phyloP scores from a whole-genome alignment of 2,329 filamentous ascomycete species.

The Ceratocystis ficicola region DNA sequence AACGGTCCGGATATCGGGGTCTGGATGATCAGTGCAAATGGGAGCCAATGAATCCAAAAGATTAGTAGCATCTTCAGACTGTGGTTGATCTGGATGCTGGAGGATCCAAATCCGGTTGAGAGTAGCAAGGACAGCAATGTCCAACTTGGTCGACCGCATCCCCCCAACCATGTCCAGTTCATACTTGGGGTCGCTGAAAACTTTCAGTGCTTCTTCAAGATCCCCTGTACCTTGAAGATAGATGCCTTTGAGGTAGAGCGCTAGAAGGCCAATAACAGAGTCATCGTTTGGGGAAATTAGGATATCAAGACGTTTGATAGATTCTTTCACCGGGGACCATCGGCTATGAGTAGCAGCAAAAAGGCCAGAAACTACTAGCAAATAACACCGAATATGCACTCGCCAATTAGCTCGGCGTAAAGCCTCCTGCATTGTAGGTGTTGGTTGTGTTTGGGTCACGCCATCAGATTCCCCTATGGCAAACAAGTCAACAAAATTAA shows the following conservation, averaged over 20 bases:
- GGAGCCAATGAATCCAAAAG: slow-evolving; percentile 55
- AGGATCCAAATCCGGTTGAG: slow-evolving; percentile 64
- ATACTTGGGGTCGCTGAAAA: slow-evolving; percentile 54
- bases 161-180: slow-evolving; percentile 36
- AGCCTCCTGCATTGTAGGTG: slow-evolving; percentile 38
- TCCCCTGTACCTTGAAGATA: slow-evolving; percentile 68
- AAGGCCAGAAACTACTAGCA: slow-evolving; percentile 59
- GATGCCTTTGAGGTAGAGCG: slow-evolving; percentile 61
- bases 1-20: slow-evolving; percentile 63
- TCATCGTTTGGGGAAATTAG: slow-evolving; percentile 33
- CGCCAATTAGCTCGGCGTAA: slow-evolving; percentile 52
- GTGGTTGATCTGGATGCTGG: slow-evolving; percentile 46
- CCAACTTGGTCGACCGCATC: slow-evolving; percentile 43
- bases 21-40: slow-evolving; percentile 56
- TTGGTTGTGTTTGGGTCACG: slow-evolving; percentile 16
- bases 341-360: slow-evolving; percentile 58
- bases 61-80: slow-evolving; percentile 46
- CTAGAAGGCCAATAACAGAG: slow-evolving; percentile 37
- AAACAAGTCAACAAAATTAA: slow-evolving; percentile 4
- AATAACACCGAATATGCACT: slow-evolving; percentile 51
- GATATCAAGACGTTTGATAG: slow-evolving; percentile 41
- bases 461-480: slow-evolving; percentile 23
- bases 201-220: slow-evolving; percentile 51
- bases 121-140: slow-evolving; percentile 52
- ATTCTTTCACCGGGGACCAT: slow-evolving; percentile 51